Evolutionary conservation across 129 eudicot genomes (phyloP).

Genomic region (Rutidosis leptorrhynchoides): DNA sequence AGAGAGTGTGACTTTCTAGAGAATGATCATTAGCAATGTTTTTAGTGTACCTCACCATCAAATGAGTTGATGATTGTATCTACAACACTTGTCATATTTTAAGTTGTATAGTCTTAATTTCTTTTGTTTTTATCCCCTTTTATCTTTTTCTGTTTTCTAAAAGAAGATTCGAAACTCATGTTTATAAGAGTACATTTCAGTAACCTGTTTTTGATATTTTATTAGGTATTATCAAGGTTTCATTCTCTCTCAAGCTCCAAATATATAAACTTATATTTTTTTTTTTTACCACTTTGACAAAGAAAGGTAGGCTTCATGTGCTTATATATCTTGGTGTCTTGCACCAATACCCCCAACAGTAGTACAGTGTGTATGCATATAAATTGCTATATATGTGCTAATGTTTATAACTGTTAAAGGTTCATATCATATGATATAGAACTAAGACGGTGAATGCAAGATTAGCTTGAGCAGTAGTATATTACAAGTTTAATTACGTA

Average conservation of each 20-base stretch:
- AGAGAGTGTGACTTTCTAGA: background rate
- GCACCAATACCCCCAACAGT: slow-evolving; percentile 17
- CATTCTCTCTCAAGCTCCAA: slow-evolving; percentile 4
- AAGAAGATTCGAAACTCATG: background rate
- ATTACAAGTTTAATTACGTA: slow-evolving; percentile 27
- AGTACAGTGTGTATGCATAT: slow-evolving; percentile 27
- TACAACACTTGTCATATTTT: slow-evolving; percentile 59
- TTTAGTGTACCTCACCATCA: slow-evolving; percentile 52
- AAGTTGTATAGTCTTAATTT: slow-evolving; percentile 42
- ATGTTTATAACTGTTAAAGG: slow-evolving; percentile 37
- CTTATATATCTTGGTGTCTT: background rate
- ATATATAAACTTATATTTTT: background rate
- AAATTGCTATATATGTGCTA: slow-evolving; percentile 21
- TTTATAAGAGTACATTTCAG: background rate
- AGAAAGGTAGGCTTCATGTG: background rate
- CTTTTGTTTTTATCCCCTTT: slow-evolving; percentile 12
- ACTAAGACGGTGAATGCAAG: slow-evolving; percentile 9
- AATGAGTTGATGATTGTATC: slow-evolving; percentile 55
- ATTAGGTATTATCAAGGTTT: slow-evolving; percentile 11
- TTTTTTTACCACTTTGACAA: background rate
- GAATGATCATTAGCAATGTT: slow-evolving; percentile 6
- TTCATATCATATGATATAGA: slow-evolving; percentile 29
- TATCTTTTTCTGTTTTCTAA: background rate
- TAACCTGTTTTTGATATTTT: background rate
- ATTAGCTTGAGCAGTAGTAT: slow-evolving; percentile 18